phyloP scores from a whole-genome alignment of 148 eudicot species.

The Silene latifolia region DNA sequence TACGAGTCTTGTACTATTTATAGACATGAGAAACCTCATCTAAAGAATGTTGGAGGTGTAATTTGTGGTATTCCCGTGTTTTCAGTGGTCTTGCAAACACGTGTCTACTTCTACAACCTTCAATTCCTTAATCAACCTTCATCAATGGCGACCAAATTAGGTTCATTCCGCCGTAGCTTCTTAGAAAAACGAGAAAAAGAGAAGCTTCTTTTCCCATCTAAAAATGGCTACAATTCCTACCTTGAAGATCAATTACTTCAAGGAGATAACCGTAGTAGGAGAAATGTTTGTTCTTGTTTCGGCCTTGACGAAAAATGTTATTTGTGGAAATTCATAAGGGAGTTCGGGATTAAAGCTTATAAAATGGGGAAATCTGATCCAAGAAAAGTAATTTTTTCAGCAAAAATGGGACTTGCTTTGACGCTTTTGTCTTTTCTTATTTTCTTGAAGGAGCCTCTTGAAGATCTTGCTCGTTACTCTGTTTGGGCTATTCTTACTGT shows the following conservation, averaged over 20 bases:
- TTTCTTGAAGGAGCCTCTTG: conserved; percentile 64
- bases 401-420: conserved; percentile 77
- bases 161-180: conserved; percentile 44
- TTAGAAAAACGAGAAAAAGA: conserved; percentile 36
- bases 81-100: too few species aligned
- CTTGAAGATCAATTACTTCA: neutral
- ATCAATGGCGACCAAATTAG: conserved; percentile 29
- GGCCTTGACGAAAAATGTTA: neutral
- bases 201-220: conserved; percentile 14
- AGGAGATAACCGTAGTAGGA: neutral
- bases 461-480: conserved; percentile 54
- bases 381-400: conserved; percentile 62
- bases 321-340: conserved; percentile 27
- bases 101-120: neutral
- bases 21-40: too few species aligned
- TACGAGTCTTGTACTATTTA: too few species aligned
- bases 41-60: too few species aligned
- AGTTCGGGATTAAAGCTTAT: conserved; percentile 32
- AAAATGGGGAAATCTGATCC: conserved; percentile 82
- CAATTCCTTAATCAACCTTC: neutral
- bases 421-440: conserved; percentile 59
- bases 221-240: neutral
- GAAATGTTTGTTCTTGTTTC: neutral
- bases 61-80: too few species aligned
- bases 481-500: conserved; percentile 97